These are phyloP conservation scores for Leptographium flavum DNA, from an alignment of 2,329 filamentous ascomycete species.

Conservation along the genomic window DNA sequence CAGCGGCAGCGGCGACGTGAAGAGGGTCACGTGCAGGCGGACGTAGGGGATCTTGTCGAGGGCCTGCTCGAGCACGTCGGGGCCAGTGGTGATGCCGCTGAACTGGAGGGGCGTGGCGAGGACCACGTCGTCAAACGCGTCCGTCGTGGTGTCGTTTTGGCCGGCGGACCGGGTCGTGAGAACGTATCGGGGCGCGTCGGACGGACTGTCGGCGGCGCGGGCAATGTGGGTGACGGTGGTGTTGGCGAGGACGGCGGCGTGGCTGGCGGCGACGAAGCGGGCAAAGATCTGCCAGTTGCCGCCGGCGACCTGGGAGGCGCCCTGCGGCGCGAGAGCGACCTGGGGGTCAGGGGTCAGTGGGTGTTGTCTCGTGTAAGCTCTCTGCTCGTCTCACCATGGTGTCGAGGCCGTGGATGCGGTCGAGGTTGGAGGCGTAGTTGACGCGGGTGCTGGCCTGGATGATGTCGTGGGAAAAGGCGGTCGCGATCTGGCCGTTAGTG, in stretches of 20 bases:
- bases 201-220: neutral
- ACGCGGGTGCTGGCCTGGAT: slow-evolving; percentile 84
- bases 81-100: slow-evolving; percentile 49
- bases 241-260: slow-evolving; percentile 48
- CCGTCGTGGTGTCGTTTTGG: no score
- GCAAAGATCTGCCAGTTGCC: slow-evolving; percentile 94
- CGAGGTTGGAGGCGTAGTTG: slow-evolving; percentile 85
- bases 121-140: slow-evolving; percentile 63
- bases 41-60: slow-evolving; percentile 80
- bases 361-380: neutral
- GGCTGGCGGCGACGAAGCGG: slow-evolving; percentile 56
- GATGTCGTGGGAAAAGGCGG: slow-evolving; percentile 60
- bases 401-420: slow-evolving; percentile 75
- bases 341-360: slow-evolving; percentile 9
- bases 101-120: slow-evolving; percentile 77
- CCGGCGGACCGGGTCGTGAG: slow-evolving; percentile 25
- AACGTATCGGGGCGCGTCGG: slow-evolving; percentile 24
- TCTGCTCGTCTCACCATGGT: no score
- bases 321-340: slow-evolving; percentile 79
- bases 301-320: slow-evolving; percentile 62
- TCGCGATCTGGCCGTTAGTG: slow-evolving; percentile 33
- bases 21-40: slow-evolving; percentile 75
- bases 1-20: slow-evolving; percentile 64
- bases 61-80: slow-evolving; percentile 49
- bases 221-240: slow-evolving; percentile 40